Evolutionary conservation across 1,139 yeast species (phyloP).

Genomic region (Hyphopichia wangnamkhiaoensis): DNA sequence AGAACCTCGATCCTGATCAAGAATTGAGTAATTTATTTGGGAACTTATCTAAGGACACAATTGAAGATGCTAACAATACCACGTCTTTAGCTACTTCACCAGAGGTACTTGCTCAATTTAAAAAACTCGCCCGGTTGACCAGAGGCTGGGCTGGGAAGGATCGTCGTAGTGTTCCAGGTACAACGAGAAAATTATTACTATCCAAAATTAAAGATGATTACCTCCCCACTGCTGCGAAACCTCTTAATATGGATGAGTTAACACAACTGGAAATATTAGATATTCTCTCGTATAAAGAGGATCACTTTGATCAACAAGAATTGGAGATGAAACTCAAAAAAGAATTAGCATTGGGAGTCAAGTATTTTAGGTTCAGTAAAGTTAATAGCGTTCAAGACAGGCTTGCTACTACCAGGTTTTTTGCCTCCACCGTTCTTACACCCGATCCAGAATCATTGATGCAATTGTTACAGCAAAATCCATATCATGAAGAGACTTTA

Average conservation of each 20-base stretch:
- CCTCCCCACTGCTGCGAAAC: constrained; percentile 70
- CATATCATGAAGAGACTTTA: constrained; percentile 79
- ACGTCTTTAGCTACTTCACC: constrained; percentile 62
- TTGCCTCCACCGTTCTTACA: constrained; percentile 62
- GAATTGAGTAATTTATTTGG: constrained; percentile 79
- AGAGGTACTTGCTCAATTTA: constrained; percentile 64
- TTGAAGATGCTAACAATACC: constrained; percentile 72
- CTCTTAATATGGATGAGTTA: constrained; percentile 63
- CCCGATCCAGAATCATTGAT: constrained; percentile 75
- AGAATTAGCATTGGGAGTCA: constrained; percentile 51
- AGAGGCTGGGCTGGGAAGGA: constrained; percentile 87
- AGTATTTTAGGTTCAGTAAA: constrained; percentile 55
- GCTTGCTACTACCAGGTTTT: constrained; percentile 60
- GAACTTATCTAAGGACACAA: constrained; percentile 63
- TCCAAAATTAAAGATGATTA: constrained; percentile 81
- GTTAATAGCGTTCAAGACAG: constrained; percentile 39
- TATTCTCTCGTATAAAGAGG: constrained; percentile 42
- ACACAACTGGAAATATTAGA: constrained; percentile 36
- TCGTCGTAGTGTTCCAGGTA: constrained; percentile 70
- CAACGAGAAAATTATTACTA: constrained; percentile 63
- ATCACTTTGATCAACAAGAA: constrained; percentile 20
- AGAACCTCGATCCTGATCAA: constrained; percentile 74
- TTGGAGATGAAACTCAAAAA: constrained; percentile 40
- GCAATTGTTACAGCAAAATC: constrained; percentile 54
- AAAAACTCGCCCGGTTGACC: constrained; percentile 59